A percentile compares a stretch with the other conserved stretches of the same genome.
phyloP scores from a whole-genome alignment of 2,329 filamentous ascomycete species.

The Erysiphe pulchra region DNA sequence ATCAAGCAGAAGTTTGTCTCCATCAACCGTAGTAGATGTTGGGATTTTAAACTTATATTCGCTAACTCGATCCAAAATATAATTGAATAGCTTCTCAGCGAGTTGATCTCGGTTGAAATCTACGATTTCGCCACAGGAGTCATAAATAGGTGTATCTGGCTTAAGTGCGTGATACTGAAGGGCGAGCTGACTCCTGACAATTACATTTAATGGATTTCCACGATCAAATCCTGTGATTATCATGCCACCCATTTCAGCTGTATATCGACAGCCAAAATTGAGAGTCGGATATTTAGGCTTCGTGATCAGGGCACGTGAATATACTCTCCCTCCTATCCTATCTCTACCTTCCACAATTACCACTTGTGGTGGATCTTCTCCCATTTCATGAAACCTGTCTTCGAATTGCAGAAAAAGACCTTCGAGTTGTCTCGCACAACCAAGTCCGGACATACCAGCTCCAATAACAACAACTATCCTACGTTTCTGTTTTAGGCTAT shows the following conservation, averaged over 20 bases:
- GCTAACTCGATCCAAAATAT: constrained; percentile 76
- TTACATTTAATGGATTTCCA: constrained; percentile 77
- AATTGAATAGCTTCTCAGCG: constrained; percentile 82
- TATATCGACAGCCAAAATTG: constrained; percentile 36
- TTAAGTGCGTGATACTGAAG: constrained; percentile 65
- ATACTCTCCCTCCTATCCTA: constrained; percentile 76
- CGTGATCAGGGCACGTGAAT: constrained; percentile 44
- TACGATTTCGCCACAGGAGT: constrained; percentile 53
- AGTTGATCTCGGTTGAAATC: constrained; percentile 54
- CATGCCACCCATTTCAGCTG: constrained; percentile 92
- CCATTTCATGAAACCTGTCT: constrained; percentile 34
- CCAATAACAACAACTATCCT: constrained; percentile 71
- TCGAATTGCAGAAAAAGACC: constrained; percentile 62
- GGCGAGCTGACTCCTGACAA: constrained; percentile 73
- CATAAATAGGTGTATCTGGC: constrained; percentile 69
- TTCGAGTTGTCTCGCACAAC: constrained; percentile 76
- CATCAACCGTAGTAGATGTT: constrained; percentile 47
- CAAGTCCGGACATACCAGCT: constrained; percentile 80
- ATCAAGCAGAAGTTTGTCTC: constrained; percentile 59
- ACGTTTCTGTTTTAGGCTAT: constrained; percentile 21
- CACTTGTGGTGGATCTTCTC: constrained; percentile 45
- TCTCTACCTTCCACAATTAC: constrained; percentile 67
- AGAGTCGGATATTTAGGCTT: constrained; percentile 29
- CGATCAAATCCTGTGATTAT: constrained; percentile 94
- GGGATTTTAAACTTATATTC: constrained; percentile 63